Percentiles rank a stretch among this genome's conserved stretches.
Evolutionary conservation across 2,329 filamentous ascomycete genomes (phyloP).

Genomic region (Pyrenophora graminea): DNA sequence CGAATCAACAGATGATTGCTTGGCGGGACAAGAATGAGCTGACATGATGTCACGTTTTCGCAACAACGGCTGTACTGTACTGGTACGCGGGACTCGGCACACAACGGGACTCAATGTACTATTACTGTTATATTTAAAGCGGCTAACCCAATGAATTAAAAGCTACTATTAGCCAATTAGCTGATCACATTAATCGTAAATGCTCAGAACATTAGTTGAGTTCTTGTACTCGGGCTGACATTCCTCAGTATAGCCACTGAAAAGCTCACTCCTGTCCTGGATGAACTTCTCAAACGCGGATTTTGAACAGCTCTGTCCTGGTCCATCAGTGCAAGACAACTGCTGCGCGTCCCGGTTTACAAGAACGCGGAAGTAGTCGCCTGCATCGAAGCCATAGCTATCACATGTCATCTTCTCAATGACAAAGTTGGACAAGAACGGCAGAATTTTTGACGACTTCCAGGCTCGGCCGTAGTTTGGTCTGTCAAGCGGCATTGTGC

Average conservation of each 20-base stretch:
- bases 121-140: background rate
- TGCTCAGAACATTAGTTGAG: conserved; percentile 47
- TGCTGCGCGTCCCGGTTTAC: conserved; percentile 58
- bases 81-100: no score
- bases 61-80: no score
- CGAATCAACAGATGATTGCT: no score
- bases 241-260: conserved; percentile 50
- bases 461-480: conserved; percentile 68
- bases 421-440: conserved; percentile 69
- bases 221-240: conserved; percentile 52
- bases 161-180: conserved; percentile 1
- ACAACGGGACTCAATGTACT: no score
- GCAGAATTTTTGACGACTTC: conserved; percentile 65
- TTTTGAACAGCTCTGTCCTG: conserved; percentile 56
- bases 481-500: conserved; percentile 65
- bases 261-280: conserved; percentile 47
- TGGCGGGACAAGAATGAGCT: no score
- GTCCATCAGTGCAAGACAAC: conserved; percentile 56
- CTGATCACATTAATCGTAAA: conserved; percentile 11
- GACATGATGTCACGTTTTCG: no score
- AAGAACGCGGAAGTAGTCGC: conserved; percentile 58
- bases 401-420: conserved; percentile 68
- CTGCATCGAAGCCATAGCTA: conserved; percentile 58
- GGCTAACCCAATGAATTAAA: background rate
- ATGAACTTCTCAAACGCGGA: conserved; percentile 52